Percentiles rank a stretch among this genome's conserved stretches.
Conservation (phyloP, 2,329 filamentous ascomycete species). For the Immersiporthe knoxdaviesiana region DNA sequence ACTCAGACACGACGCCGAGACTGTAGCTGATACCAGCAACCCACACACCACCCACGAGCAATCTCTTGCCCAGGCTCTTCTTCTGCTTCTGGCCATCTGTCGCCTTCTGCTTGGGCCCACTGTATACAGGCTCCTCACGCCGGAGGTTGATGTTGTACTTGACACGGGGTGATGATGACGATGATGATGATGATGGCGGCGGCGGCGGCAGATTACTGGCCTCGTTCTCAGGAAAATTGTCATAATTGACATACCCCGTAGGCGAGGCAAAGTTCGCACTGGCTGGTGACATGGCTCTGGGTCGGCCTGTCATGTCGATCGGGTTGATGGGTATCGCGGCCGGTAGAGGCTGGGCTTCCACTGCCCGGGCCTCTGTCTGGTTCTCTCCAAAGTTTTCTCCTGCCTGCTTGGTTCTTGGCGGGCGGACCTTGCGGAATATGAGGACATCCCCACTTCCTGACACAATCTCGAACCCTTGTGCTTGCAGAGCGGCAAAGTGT, state of each 20-base stretch:
- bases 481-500: constrained; percentile 61
- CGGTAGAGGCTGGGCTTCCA: constrained; percentile 6
- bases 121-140: constrained; percentile 53
- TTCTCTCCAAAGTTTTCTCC: constrained; percentile 28
- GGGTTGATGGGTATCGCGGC: constrained; percentile 52
- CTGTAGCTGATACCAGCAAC: constrained; percentile 61
- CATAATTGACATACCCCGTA: constrained; percentile 68
- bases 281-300: constrained; percentile 41
- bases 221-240: constrained; percentile 42
- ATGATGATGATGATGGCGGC: constrained; percentile 35
- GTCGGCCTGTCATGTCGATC: constrained; percentile 57
- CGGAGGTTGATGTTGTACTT: constrained; percentile 49
- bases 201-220: constrained; percentile 37
- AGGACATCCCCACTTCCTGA: constrained; percentile 66
- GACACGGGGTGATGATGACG: constrained; percentile 36
- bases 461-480: constrained; percentile 68
- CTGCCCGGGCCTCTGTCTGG: not conserved
- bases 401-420: constrained; percentile 9
- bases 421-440: constrained; percentile 65
- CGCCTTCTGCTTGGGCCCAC: constrained; percentile 38
- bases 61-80: constrained; percentile 49
- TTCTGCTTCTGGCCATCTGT: constrained; percentile 36
- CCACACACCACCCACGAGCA: constrained; percentile 57
- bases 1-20: constrained; percentile 61
- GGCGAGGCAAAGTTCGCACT: constrained; percentile 66